Evolutionary conservation across 2,329 filamentous ascomycete genomes (phyloP).

Genomic region (Triangularia verruculosa): DNA sequence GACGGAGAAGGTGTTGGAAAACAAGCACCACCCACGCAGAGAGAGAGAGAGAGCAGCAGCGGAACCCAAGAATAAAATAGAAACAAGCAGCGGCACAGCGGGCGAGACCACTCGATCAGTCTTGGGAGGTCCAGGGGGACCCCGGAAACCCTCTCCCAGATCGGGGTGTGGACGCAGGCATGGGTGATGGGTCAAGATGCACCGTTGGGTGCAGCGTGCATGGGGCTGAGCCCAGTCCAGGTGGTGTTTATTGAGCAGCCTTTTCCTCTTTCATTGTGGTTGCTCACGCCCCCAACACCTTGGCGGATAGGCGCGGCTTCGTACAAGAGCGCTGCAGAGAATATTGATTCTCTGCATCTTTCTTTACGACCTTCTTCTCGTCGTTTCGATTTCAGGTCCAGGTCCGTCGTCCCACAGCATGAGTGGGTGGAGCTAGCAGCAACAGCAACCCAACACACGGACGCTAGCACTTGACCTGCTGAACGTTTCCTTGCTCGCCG

Average conservation of each 20-base stretch:
- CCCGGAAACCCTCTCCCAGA: slow-evolving; percentile 9
- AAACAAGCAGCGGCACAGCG: slow-evolving; percentile 19
- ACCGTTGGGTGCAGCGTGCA: slow-evolving; percentile 3
- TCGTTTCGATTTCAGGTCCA: background rate
- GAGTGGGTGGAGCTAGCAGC: background rate
- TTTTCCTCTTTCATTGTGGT: slow-evolving; percentile 15
- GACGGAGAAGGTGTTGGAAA: background rate
- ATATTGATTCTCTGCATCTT: slow-evolving; percentile 1
- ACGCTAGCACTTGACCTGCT: background rate
- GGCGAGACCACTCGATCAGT: slow-evolving; percentile 17
- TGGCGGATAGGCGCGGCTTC: slow-evolving; percentile 11
- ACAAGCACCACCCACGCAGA: slow-evolving; percentile 4
- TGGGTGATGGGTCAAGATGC: slow-evolving; percentile 2
- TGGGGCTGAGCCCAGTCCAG: slow-evolving; percentile 2
- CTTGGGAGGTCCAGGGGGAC: slow-evolving; percentile 9
- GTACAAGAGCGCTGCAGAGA: slow-evolving; percentile 1
- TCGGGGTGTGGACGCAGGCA: slow-evolving; percentile 5
- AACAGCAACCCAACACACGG: background rate
- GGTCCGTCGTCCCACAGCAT: background rate
- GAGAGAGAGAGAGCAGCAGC: slow-evolving; percentile 5
- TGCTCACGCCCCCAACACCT: slow-evolving; percentile 13
- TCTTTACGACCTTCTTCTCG: background rate
- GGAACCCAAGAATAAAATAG: slow-evolving; percentile 19
- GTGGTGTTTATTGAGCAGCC: slow-evolving; percentile 17
- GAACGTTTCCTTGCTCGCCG: background rate